Base-by-base conservation (phyloP, 805 yeast genomes). In the Saccharomycopsis selenospora region DNA sequence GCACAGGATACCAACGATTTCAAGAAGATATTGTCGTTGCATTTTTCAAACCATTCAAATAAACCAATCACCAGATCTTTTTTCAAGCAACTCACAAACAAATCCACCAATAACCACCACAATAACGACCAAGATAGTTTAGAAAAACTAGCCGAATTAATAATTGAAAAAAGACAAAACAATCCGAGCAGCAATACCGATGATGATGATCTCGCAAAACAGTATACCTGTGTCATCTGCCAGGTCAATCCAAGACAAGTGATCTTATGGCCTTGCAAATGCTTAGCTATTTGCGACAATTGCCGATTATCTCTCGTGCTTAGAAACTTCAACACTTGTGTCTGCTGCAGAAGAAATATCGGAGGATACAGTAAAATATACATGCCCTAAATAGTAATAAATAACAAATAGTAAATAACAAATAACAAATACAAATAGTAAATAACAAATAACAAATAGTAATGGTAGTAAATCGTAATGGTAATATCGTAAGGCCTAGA, bases 231-330 rank as follows among this genome's bases (percentile, higher is more conserved):
- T 65, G 95, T 86, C 4, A 82, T 90, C 2, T 90, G 97, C 61
- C 91, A 84, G 56, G 71, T 73, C 3, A 78, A 82, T 50, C 75
- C 79, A 3, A 71, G 96, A 55, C 85, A 82, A 49, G 76, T 90
- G 38, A 80, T 90, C 6, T 68, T 91, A 2, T 90, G 97, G 97
- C 97, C 97, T 0, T 90, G 97, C 61, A 77, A 79, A 57, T 90
- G 97, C 63, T 77, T 90, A 48, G 89, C 95, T 0, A 70, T 90
- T 3, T 90, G 97, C 63, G 96, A 89, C 55, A 73, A 76, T 23
- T 90, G 97, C 60, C 72, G 97, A 14, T 68, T 80, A 8, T 76
- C 84, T 14, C 69, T 90, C 46, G 87, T 86, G 5, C 66, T 81
- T 28, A 74, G 89, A 52, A 84, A 85, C 10, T 82, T 82, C 59